Conservation (phyloP, 2,329 filamentous ascomycete genomes). For the Stachybotrys elegans region DNA sequence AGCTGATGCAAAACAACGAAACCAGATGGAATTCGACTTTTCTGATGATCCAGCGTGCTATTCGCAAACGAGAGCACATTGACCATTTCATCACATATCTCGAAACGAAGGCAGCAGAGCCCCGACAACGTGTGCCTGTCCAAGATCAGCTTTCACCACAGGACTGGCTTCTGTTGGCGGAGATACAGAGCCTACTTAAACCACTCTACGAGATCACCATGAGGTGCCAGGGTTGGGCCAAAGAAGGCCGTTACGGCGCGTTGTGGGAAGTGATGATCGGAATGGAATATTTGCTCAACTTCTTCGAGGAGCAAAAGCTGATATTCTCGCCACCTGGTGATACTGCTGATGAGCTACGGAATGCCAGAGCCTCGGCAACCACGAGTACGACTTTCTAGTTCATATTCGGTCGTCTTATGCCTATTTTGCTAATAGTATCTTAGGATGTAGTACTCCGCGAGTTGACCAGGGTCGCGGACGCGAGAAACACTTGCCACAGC, state of each 20-base stretch:
- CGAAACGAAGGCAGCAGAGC: conserved; percentile 1
- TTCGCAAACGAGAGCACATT: conserved; percentile 2
- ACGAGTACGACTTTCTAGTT: conserved; percentile 1
- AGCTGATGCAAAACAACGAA: conserved; percentile 2
- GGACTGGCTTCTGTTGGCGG: conserved; percentile 2
- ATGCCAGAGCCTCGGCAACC: not conserved
- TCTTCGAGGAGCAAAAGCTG: conserved; percentile 2
- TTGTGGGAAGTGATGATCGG: conserved; percentile 2
- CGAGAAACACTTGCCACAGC: conserved; percentile 1
- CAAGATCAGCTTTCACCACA: conserved; percentile 2
- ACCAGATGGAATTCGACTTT: conserved; percentile 3
- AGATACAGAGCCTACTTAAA: conserved; percentile 3
- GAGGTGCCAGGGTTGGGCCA: conserved; percentile 2
- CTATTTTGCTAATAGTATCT: not conserved
- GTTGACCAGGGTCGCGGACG: not conserved
- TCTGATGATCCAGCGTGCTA: conserved; percentile 1
- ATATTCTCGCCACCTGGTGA: conserved; percentile 1
- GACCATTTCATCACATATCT: conserved; percentile 2
- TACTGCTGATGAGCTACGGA: not conserved
- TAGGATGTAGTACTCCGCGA: conserved; percentile 1
- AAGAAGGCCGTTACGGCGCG: conserved; percentile 1
- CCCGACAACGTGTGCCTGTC: conserved; percentile 1
- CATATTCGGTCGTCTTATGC: not conserved
- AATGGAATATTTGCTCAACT: conserved; percentile 2
- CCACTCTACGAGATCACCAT: conserved; percentile 2